Evolutionary conservation across 371 early-diverging fungal genomes (phyloP).

Genomic region (Blastocladiella emersonii): DNA sequence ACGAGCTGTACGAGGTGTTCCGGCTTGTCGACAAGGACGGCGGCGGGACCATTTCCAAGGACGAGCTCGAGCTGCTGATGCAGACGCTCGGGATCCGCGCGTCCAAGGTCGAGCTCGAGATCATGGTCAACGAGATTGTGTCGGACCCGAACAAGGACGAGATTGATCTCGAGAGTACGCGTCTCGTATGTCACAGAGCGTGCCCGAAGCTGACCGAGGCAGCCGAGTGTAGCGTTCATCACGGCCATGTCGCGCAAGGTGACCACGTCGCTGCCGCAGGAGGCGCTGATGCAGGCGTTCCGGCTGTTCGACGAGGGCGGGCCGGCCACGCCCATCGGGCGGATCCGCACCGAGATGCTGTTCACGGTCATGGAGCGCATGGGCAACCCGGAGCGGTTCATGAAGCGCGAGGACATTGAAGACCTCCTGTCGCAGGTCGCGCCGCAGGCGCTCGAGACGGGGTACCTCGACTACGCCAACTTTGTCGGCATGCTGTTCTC

Average conservation of each 20-base stretch:
- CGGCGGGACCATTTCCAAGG: constrained; percentile 7
- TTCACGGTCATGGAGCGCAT: not conserved
- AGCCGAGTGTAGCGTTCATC: not conserved
- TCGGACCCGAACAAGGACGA: not conserved
- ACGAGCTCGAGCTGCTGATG: constrained; percentile 7
- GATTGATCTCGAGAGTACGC: constrained; percentile 6
- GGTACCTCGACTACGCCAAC: constrained; percentile 6
- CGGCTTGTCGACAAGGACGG: constrained; percentile 7
- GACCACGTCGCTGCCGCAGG: not conserved
- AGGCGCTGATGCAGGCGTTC: constrained; percentile 1
- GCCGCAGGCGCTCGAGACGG: constrained; percentile 4
- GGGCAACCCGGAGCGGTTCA: not conserved
- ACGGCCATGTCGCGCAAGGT: constrained; percentile 9
- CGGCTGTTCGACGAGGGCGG: constrained; percentile 5
- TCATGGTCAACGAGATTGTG: constrained; percentile 9
- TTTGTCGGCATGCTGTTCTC: constrained; percentile 5
- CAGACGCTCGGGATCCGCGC: constrained; percentile 4
- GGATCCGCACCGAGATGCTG: constrained; percentile 1
- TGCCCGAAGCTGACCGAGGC: no score
- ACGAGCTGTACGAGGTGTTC: constrained; percentile 3
- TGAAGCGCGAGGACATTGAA: constrained; percentile 5
- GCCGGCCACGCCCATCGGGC: not conserved
- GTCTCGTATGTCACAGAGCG: no score
- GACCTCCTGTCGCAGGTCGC: not conserved
- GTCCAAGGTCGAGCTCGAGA: constrained; percentile 3